These are phyloP conservation scores for Arthrobotrys musiformis DNA, from an alignment of 2,329 filamentous ascomycete genomes.

Conservation along the genomic window DNA sequence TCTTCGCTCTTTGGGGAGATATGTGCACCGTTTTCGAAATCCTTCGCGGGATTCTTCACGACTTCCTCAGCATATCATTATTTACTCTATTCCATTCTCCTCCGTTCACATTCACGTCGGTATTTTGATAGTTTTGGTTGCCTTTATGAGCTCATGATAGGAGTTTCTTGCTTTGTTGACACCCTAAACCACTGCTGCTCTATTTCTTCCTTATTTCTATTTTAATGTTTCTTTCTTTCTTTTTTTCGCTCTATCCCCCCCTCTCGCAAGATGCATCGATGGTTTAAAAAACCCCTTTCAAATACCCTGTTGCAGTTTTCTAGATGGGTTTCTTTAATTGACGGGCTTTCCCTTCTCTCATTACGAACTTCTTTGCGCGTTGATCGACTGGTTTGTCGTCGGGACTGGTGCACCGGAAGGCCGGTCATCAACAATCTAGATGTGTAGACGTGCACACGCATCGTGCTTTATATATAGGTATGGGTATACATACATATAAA, in stretches of 20 bases:
- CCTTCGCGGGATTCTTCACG: not conserved
- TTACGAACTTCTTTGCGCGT: not conserved
- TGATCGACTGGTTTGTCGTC: not conserved
- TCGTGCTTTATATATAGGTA: too few relatives aligned
- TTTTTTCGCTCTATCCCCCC: not conserved
- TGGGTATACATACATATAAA: too few relatives aligned
- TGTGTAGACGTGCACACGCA: too few relatives aligned
- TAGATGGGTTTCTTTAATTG: not conserved
- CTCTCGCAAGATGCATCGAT: not conserved
- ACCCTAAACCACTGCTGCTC: not conserved
- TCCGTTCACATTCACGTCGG: slow-evolving; percentile 20
- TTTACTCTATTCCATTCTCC: not conserved
- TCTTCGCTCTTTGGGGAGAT: not conserved
- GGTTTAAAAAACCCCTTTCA: not conserved
- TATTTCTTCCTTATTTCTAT: not conserved
- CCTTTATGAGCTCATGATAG: slow-evolving; percentile 1
- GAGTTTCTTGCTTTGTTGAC: not conserved
- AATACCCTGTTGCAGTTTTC: slow-evolving; percentile 4
- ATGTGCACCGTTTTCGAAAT: not conserved
- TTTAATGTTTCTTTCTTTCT: not conserved
- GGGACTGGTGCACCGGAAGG: not conserved
- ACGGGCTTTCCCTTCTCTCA: not conserved
- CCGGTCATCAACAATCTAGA: too few relatives aligned
- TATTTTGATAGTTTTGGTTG: slow-evolving; percentile 6
- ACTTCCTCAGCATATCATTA: not conserved